These are phyloP conservation scores for Ceriops tagal DNA, from an alignment of 345 rosid species.

Conservation along the genomic window DNA sequence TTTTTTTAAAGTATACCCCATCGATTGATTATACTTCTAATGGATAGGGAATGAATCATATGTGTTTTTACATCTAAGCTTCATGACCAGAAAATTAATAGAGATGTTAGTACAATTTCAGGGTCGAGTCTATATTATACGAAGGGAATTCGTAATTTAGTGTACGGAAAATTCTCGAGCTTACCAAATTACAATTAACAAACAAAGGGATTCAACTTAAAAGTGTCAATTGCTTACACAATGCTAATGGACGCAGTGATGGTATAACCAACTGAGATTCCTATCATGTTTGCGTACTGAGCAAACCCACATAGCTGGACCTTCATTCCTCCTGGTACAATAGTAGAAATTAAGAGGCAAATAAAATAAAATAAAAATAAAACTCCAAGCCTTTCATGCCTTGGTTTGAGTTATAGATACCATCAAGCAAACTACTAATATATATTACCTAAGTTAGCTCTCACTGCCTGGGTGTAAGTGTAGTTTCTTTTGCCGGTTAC, in stretches of 20 bases:
- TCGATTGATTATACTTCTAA: no score
- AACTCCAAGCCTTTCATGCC: background rate
- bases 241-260: constrained; percentile 90
- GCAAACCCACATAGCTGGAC: constrained; percentile 59
- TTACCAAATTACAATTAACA: no score
- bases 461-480: constrained; percentile 84
- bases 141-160: no score
- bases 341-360: no score
- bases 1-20: no score
- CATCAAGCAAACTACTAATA: background rate
- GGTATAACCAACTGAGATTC: constrained; percentile 78
- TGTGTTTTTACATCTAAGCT: no score
- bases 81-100: no score
- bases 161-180: no score
- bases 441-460: constrained; percentile 56
- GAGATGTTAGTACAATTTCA: no score
- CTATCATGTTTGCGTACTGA: constrained; percentile 69
- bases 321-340: constrained; percentile 20
- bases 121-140: no score
- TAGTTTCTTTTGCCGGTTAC: constrained; percentile 73
- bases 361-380: background rate
- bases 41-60: no score
- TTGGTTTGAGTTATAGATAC: background rate
- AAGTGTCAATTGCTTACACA: constrained; percentile 54
- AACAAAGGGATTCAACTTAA: no score